Base-by-base conservation (phyloP, 2,329 filamentous ascomycete species). In the Paracamarosporium sp. region DNA sequence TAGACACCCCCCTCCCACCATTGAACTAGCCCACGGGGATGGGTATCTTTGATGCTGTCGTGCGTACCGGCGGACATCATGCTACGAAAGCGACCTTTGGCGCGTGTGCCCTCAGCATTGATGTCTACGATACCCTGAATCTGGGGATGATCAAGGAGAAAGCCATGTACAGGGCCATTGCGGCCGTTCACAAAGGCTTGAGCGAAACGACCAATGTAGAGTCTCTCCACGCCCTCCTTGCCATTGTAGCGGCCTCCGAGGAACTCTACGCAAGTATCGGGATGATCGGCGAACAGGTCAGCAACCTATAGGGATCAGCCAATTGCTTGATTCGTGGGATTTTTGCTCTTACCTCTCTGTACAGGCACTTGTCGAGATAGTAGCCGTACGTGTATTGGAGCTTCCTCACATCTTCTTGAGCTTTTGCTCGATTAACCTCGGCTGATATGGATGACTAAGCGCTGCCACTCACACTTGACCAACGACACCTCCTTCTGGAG, bases 1-100 rank as follows among this genome's bases (percentile, higher is more conserved):
- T 86, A 86, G 33, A 86, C 70, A 3, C 84, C 83, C 41, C 83
- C 83, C 68, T 86, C 84, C 81, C 82, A 86, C 84, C 84, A 86
- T 67, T 86, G 83, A 11, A 80, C 76, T 46, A 83, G 78, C 2
- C 83, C 83, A 11, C 82, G 79, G 5, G 83, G 83, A 62, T 85
- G 82, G 8, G 74, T 76, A 41, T 81, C 79, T 45, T 79, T 76
- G 64, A 85, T 79, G 56, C 77, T 81, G 63, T 82, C 74, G 69
- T 86, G 84, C 28, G 82, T 83, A 48, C 83, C 83, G 0, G 83
- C 83, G 41, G 80, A 79, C 83, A 86, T 86, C 62, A 86, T 76
- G 22, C 82, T 79, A 24, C 83, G 80, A 77, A 85, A 83, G 27
- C 83, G 80, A 38, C 78, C 82, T 67, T 79, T 79, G 12, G 82